Conservation (phyloP, 495 filamentous ascomycete species). For the Penicillium paxilli region DNA sequence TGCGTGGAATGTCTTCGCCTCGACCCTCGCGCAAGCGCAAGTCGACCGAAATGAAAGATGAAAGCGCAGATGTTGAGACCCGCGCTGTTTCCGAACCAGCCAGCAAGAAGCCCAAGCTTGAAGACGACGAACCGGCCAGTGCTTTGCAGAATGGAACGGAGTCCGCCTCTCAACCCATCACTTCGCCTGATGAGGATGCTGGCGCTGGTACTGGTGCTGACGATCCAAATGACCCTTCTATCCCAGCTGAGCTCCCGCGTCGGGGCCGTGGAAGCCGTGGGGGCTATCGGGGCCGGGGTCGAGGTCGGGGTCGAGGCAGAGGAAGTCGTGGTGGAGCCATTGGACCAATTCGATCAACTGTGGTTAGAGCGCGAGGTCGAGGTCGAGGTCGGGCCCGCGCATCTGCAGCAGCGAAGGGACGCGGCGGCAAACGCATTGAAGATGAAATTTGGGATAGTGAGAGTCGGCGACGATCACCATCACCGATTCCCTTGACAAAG, state of each 20-base stretch:
- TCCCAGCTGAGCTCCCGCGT: slow-evolving; percentile 13
- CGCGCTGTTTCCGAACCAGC: slow-evolving; percentile 8
- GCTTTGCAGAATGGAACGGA: not conserved
- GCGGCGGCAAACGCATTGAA: slow-evolving; percentile 28
- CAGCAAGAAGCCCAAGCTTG: slow-evolving; percentile 34
- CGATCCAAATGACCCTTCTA: not conserved
- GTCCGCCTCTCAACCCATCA: slow-evolving; percentile 10
- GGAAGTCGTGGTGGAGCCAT: slow-evolving; percentile 30
- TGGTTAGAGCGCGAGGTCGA: slow-evolving; percentile 22
- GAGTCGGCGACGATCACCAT: slow-evolving; percentile 34
- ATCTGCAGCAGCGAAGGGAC: slow-evolving; percentile 4
- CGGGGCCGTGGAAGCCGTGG: slow-evolving; percentile 38
- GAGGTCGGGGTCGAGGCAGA: slow-evolving; percentile 37
- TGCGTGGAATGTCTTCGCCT: slow-evolving; percentile 8
- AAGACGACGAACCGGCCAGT: slow-evolving; percentile 21
- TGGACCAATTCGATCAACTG: slow-evolving; percentile 16
- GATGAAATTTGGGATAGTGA: slow-evolving; percentile 34
- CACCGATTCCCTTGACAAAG: slow-evolving; percentile 34
- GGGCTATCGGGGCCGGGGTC: slow-evolving; percentile 21
- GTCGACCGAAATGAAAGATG: slow-evolving; percentile 27
- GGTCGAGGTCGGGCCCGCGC: slow-evolving; percentile 26
- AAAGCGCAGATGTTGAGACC: slow-evolving; percentile 11
- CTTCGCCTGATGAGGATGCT: slow-evolving; percentile 19
- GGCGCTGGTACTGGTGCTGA: too few relatives aligned
- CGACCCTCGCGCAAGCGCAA: slow-evolving; percentile 32